These are phyloP conservation scores for Lentinula raphanica DNA, from an alignment of 768 basidiomycete species.

Conservation along the genomic window DNA sequence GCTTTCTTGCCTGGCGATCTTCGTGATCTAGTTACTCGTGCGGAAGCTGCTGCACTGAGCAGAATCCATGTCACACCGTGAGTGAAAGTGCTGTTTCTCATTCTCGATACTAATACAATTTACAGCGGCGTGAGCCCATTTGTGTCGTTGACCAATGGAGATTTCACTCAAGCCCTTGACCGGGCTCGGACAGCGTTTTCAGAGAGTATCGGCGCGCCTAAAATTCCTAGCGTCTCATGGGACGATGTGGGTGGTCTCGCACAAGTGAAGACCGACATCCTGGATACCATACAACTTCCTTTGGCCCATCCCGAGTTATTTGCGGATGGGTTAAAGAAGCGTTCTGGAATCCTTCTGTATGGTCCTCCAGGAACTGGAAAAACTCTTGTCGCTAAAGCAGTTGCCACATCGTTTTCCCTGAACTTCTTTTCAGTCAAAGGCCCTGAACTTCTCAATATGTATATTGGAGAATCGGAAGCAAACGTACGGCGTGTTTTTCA, in stretches of 20 bases:
- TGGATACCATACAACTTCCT: conserved; percentile 93
- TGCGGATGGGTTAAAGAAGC: conserved; percentile 86
- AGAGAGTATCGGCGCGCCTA: conserved; percentile 94
- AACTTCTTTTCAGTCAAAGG: conserved; percentile 99
- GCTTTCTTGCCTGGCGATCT: conserved; percentile 85
- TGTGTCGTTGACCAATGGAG: conserved; percentile 44
- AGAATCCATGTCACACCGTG: conserved; percentile 36
- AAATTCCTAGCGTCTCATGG: conserved; percentile 93
- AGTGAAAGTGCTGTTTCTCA: conserved; percentile 12
- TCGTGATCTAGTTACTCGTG: conserved; percentile 56
- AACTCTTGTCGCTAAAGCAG: conserved; percentile 91
- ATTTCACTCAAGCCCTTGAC: conserved; percentile 69
- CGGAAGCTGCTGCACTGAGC: conserved; percentile 50
- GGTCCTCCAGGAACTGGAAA: conserved; percentile 97
- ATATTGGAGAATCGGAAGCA: conserved; percentile 96
- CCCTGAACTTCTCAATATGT: conserved; percentile 95
- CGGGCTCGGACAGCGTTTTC: conserved; percentile 76
- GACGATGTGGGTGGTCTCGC: conserved; percentile 94
- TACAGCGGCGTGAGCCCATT: background rate
- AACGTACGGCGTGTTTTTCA: conserved; percentile 94
- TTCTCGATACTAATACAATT: background rate
- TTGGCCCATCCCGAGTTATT: conserved; percentile 89
- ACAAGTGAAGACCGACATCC: conserved; percentile 82
- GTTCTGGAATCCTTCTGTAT: conserved; percentile 90
- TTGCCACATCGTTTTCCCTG: conserved; percentile 89